Evolutionary conservation across 2,329 filamentous ascomycete species (phyloP).

Genomic region (Botryosphaeria dothidea): DNA sequence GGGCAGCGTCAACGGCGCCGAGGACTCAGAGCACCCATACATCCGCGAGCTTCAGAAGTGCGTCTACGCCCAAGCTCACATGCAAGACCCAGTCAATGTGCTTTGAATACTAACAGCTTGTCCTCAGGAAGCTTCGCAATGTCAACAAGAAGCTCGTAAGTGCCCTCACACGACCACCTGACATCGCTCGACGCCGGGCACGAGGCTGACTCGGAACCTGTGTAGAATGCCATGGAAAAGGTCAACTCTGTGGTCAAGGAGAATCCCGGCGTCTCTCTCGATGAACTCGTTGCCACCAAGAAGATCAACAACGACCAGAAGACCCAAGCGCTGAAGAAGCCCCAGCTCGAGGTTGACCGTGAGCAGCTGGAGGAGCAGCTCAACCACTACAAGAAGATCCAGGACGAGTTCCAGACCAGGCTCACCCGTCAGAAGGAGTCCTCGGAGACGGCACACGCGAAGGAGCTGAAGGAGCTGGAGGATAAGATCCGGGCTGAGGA

Average conservation of each 20-base stretch:
- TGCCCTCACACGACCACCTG: conserved; percentile 23
- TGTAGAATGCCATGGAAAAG: conserved; percentile 69
- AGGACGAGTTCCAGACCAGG: conserved; percentile 68
- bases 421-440: conserved; percentile 59
- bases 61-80: conserved; percentile 35
- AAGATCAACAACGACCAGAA: conserved; percentile 83
- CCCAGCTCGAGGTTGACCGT: conserved; percentile 67
- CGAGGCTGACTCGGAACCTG: conserved; percentile 25
- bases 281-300: conserved; percentile 69
- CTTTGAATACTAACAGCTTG: neutral
- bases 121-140: conserved; percentile 78
- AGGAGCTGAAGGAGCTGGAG: conserved; percentile 57
- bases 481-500: conserved; percentile 59
- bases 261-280: conserved; percentile 69
- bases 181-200: neutral
- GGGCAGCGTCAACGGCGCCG: conserved; percentile 52
- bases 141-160: conserved; percentile 91
- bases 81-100: neutral
- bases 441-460: conserved; percentile 56
- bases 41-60: conserved; percentile 91
- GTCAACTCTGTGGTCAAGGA: conserved; percentile 69
- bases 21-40: conserved; percentile 73
- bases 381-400: conserved; percentile 71
- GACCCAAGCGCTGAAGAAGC: conserved; percentile 75
- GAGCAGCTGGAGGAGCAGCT: conserved; percentile 73